These are phyloP conservation scores for Raddia guianensis DNA, from an alignment of 176 grass and related monocot genomes.

Conservation along the genomic window DNA sequence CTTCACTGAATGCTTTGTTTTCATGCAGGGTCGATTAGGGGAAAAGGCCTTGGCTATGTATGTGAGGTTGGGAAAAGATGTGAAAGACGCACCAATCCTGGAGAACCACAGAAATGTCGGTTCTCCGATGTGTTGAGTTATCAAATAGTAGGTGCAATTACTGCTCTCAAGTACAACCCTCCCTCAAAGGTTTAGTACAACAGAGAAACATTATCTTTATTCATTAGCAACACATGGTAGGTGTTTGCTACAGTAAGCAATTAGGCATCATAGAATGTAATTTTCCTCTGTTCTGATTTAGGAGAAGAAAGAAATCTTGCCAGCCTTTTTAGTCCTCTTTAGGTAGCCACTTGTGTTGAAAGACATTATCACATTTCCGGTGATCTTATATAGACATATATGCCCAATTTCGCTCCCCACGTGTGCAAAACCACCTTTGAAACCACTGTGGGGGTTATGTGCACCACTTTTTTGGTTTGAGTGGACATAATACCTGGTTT, in stretches of 20 bases:
- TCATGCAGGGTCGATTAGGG: not conserved
- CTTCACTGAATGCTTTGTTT: not conserved
- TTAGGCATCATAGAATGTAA: not conserved
- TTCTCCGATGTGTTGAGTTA: no score
- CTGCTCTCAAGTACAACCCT: not conserved
- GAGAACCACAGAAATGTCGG: not conserved
- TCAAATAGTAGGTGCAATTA: no score
- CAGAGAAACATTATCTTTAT: not conserved
- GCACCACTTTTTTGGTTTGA: no score
- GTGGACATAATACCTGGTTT: no score
- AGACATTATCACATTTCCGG: not conserved
- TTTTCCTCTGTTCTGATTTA: not conserved
- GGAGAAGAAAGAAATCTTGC: not conserved
- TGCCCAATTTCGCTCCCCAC: no score
- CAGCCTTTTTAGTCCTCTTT: not conserved
- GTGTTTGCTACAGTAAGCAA: not conserved
- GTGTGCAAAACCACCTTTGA: no score
- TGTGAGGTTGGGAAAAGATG: not conserved
- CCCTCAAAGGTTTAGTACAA: not conserved
- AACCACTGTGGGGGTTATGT: no score
- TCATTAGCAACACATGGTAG: not conserved
- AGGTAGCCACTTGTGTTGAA: not conserved
- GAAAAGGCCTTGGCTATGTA: not conserved
- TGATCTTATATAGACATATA: not conserved
- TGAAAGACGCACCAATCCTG: not conserved